These are phyloP conservation scores for Prunus mira DNA, from an alignment of 306 rosid species.

Conservation along the genomic window DNA sequence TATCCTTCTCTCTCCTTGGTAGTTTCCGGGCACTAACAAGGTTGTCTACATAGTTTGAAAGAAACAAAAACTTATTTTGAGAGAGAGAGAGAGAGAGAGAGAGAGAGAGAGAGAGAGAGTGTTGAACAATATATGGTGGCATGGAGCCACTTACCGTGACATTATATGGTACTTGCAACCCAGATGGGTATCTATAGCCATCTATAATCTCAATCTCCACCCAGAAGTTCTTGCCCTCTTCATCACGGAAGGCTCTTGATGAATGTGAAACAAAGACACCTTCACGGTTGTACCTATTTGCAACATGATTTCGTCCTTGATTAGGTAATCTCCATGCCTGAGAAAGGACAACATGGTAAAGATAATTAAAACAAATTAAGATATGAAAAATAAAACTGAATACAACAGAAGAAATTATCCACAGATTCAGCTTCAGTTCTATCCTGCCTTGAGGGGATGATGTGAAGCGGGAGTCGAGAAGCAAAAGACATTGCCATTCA, in stretches of 20 bases:
- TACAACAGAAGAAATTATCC: slow-evolving; percentile 10
- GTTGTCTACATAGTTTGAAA: slow-evolving; percentile 55
- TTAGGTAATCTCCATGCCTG: slow-evolving; percentile 79
- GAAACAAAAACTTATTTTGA: slow-evolving; percentile 12
- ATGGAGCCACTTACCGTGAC: slow-evolving; percentile 57
- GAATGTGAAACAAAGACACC: slow-evolving; percentile 78
- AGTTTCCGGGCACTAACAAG: slow-evolving; percentile 94
- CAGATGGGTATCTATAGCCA: slow-evolving; percentile 77
- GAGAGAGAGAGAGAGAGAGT: background rate
- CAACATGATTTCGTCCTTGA: slow-evolving; percentile 88
- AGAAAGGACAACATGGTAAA: slow-evolving; percentile 17
- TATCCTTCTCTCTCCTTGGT: slow-evolving; percentile 93
- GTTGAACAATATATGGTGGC: background rate
- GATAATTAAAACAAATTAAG: background rate
- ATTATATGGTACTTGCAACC: slow-evolving; percentile 84
- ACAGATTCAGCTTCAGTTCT: slow-evolving; percentile 20
- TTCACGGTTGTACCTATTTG: slow-evolving; percentile 67
- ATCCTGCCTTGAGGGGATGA: slow-evolving; percentile 89
- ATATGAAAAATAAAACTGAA: background rate
- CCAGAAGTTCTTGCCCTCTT: slow-evolving; percentile 95
- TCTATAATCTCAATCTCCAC: slow-evolving; percentile 88
- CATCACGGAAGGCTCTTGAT: slow-evolving; percentile 93
- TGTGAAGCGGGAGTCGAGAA: slow-evolving; percentile 89
- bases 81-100: background rate
- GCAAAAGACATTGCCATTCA: slow-evolving; percentile 98